Percentiles rank a stretch among this genome's conserved stretches.
Evolutionary conservation across 345 rosid genomes (phyloP).

Genomic region (Eucalyptus microcorys): DNA sequence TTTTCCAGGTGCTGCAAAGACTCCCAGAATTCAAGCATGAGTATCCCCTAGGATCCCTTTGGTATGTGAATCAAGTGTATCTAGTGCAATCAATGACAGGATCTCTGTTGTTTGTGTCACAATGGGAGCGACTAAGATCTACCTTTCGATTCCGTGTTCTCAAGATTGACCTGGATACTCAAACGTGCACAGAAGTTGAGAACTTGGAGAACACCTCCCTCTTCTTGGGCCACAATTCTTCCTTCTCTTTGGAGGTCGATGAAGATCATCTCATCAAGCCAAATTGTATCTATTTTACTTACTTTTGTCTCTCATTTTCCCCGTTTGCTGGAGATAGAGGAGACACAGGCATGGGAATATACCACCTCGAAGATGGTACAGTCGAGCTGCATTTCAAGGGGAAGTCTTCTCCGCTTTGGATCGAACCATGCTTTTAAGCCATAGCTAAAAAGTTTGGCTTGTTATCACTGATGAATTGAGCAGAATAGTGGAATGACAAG

Average conservation of each 20-base stretch:
- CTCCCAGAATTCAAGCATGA: not conserved
- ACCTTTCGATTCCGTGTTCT: not conserved
- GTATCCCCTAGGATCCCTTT: not conserved
- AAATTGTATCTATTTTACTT: not conserved
- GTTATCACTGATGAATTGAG: not conserved
- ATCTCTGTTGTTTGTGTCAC: not conserved
- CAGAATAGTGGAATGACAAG: not conserved
- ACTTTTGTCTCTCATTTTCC: not conserved
- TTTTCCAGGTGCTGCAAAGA: not conserved
- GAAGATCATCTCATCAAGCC: not conserved
- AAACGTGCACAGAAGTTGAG: not conserved
- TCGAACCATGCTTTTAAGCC: not conserved
- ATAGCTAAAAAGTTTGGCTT: not conserved
- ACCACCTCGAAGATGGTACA: not conserved
- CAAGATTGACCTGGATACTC: not conserved
- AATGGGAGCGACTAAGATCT: not conserved
- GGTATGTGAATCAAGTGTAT: not conserved
- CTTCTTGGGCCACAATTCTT: not conserved
- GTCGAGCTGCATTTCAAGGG: not conserved
- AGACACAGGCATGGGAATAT: not conserved
- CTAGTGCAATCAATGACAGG: not conserved
- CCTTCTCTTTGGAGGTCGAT: not conserved
- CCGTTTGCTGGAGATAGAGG: not conserved
- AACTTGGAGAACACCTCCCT: not conserved
- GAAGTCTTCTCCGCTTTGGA: not conserved